phyloP scores from a whole-genome alignment of 2,329 filamentous ascomycete species.

The Fusarium sulawesiense region DNA sequence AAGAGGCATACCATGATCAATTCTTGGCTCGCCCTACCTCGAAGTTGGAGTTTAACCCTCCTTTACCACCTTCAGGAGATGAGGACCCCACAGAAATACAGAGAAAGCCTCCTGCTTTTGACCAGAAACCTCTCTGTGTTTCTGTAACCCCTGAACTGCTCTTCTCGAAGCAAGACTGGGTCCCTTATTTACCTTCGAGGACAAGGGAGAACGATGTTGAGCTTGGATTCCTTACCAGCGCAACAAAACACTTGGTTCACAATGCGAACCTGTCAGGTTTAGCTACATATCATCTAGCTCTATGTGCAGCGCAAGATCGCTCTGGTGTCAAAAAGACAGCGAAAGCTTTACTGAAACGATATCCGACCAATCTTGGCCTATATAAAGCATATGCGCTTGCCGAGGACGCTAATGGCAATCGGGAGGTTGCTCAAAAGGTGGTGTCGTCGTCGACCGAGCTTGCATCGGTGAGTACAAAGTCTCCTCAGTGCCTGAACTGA shows the following conservation, averaged over 20 bases:
- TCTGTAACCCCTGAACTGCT: constrained; percentile 62
- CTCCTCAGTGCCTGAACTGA: not conserved
- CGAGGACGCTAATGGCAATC: constrained; percentile 70
- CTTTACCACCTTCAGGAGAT: not conserved
- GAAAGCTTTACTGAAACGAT: constrained; percentile 77
- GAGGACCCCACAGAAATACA: constrained; percentile 40
- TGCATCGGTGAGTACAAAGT: constrained; percentile 45
- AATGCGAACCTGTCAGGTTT: constrained; percentile 54
- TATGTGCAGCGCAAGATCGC: constrained; percentile 69
- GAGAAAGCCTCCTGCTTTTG: constrained; percentile 47
- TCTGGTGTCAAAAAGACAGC: constrained; percentile 73
- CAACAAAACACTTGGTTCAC: constrained; percentile 69
- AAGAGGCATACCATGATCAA: constrained; percentile 48
- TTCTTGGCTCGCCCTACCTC: constrained; percentile 37
- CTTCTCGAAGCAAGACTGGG: constrained; percentile 62
- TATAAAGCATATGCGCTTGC: constrained; percentile 85
- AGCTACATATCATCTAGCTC: constrained; percentile 76
- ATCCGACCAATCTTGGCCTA: constrained; percentile 71
- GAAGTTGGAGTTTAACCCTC: constrained; percentile 2
- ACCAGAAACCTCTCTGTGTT: constrained; percentile 46
- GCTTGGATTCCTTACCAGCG: constrained; percentile 62
- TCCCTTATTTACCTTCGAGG: constrained; percentile 53
- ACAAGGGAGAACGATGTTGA: constrained; percentile 44
- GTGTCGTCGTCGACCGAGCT: constrained; percentile 70
- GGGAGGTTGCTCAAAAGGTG: constrained; percentile 70